Conservation (phyloP, 1,284 basidiomycete species). For the Tausonia pullulans region DNA sequence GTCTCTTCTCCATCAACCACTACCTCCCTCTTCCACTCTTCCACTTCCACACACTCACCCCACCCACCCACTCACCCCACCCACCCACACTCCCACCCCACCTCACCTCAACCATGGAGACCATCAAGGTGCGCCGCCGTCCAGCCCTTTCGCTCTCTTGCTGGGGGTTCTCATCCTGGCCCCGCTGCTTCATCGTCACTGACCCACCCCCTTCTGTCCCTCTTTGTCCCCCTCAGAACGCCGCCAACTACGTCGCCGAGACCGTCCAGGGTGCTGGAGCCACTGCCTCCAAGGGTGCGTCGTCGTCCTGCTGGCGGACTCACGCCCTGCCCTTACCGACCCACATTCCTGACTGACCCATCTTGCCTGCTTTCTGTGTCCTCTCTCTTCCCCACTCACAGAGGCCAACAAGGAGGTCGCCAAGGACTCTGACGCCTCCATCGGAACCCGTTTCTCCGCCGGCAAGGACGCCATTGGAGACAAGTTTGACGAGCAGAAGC, state of each 20-base stretch:
- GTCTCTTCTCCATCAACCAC: too few relatives aligned
- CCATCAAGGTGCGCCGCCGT: too few relatives aligned
- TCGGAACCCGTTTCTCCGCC: slow-evolving; percentile 8
- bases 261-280: slow-evolving; percentile 7
- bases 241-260: slow-evolving; percentile 18
- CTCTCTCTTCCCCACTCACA: background rate
- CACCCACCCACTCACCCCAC: too few relatives aligned
- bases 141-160: too few relatives aligned
- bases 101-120: too few relatives aligned
- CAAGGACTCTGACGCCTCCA: slow-evolving; percentile 14
- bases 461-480: slow-evolving; percentile 12
- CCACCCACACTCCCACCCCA: too few relatives aligned
- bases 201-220: background rate
- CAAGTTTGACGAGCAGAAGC: slow-evolving; percentile 6
- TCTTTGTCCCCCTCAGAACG: background rate
- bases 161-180: too few relatives aligned
- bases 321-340: background rate
- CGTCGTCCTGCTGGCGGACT: background rate
- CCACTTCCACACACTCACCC: too few relatives aligned
- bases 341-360: background rate
- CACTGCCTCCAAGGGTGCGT: slow-evolving; percentile 12
- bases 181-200: background rate
- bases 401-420: slow-evolving; percentile 7
- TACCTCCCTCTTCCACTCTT: too few relatives aligned
- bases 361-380: too few relatives aligned